Conservation (phyloP, 1,284 basidiomycete genomes). For the Laetiporus sulphureus region DNA sequence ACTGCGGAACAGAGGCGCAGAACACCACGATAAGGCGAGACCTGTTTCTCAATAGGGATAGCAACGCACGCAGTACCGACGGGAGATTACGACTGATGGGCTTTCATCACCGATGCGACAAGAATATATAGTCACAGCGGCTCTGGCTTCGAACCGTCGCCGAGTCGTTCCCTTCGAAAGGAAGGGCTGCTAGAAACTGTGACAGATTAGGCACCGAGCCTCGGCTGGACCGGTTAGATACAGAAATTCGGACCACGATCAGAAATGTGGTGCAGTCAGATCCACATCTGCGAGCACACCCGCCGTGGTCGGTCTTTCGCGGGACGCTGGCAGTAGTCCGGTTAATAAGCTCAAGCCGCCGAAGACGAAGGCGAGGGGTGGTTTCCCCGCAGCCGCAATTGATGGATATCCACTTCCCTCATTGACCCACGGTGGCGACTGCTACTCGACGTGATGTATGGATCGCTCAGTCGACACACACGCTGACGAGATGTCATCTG, state of each 20-base stretch:
- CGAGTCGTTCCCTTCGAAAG: constrained; percentile 15
- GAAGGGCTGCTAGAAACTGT: constrained; percentile 14
- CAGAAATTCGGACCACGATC: constrained; percentile 16
- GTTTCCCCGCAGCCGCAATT: too few species aligned
- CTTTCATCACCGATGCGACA: constrained; percentile 2
- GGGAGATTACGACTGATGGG: constrained; percentile 4
- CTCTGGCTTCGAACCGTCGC: constrained; percentile 16
- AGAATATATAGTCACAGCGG: constrained; percentile 8
- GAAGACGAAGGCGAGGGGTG: too few species aligned
- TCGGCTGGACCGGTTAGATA: constrained; percentile 22
- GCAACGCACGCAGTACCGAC: constrained; percentile 5
- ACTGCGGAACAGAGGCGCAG: constrained; percentile 6
- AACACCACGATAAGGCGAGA: constrained; percentile 7
- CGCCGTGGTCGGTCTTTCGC: constrained; percentile 18
- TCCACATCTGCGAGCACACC: constrained; percentile 11
- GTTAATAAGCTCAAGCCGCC: constrained; percentile 2
- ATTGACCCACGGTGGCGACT: too few species aligned
- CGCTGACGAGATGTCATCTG: too few species aligned
- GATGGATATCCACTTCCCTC: too few species aligned
- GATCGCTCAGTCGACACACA: too few species aligned
- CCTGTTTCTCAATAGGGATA: constrained; percentile 3
- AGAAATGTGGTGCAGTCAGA: constrained; percentile 15
- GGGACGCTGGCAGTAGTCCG: constrained; percentile 12
- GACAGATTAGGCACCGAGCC: constrained; percentile 21
- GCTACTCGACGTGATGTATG: too few species aligned